phyloP scores from a whole-genome alignment of 495 filamentous ascomycete genomes.

The Penicillium longicatenatum region DNA sequence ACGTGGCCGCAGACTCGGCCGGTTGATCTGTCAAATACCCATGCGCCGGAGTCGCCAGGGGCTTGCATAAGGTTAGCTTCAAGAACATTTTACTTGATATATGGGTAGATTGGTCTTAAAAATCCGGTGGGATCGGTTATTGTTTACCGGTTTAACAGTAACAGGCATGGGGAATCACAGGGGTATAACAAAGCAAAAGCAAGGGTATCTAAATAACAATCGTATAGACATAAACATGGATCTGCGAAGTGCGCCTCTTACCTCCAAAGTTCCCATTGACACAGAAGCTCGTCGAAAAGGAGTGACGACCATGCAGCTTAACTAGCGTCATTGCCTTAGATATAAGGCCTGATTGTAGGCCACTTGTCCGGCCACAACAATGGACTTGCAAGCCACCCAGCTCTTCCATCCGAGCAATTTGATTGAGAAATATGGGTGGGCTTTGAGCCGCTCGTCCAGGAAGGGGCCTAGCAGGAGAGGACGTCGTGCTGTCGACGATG shows the following conservation, averaged over 20 bases:
- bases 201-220: constrained; percentile 38
- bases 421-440: constrained; percentile 42
- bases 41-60: constrained; percentile 89
- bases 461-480: constrained; percentile 10
- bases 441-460: constrained; percentile 22
- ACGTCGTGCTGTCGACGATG: constrained; percentile 50
- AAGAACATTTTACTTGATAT: constrained; percentile 27
- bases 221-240: constrained; percentile 31
- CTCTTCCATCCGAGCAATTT: constrained; percentile 49
- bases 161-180: constrained; percentile 6
- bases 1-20: constrained; percentile 89
- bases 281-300: constrained; percentile 80
- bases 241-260: constrained; percentile 40
- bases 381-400: constrained; percentile 78
- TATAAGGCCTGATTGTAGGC: constrained; percentile 76
- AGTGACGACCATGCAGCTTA: constrained; percentile 77
- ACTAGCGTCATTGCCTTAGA: constrained; percentile 74
- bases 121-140: constrained; percentile 15
- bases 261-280: constrained; percentile 71
- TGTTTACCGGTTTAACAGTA: constrained; percentile 23
- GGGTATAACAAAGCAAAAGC: constrained; percentile 12
- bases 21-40: constrained; percentile 80
- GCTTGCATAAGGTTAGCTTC: constrained; percentile 46
- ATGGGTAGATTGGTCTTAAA: constrained; percentile 11
- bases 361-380: constrained; percentile 88